Evolutionary conservation across 2,329 filamentous ascomycete genomes (phyloP), one percentile per base, ranked within the genome.

Genomic region (Diaporthe australafricana): DNA sequence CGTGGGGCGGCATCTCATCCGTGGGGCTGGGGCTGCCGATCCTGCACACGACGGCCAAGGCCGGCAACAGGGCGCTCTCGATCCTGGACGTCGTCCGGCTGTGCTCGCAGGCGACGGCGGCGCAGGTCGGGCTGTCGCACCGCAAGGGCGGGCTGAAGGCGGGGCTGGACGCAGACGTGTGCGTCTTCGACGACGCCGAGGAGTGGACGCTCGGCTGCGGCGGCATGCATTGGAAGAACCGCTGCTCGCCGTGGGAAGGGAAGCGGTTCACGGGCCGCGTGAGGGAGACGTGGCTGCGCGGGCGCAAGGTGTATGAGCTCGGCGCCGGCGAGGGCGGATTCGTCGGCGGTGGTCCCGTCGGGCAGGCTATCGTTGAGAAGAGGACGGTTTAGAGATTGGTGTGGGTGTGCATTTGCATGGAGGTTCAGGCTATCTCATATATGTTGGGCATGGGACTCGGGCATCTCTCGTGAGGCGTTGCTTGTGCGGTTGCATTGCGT

Each of bases 1-100:
- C 95, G 1, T 99, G 96, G 96, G 96, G 96, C 68, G 96, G 96
- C 17, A 98, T 99, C 78, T 96, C 94, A 5, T 96, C 93, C 5
- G 96, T 99, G 22, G 96, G 96, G 0, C 89, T 99, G 1, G 96
- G 96, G 0, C 87, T 99, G 5, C 94, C 94, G 5, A 98, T 99
- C 75, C 87, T 99, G 7, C 92, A 95, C 90, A 95, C 94, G 0
- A 91, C 94, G 55, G 88, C 93, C 40, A 85, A 87, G 79, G 84
- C 89, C 53, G 83, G 87, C 40, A 80, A 85, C 11, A 77, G 78
- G 45, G 82, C 80, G 63, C 88, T 81, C 0, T 81, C 80, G n/a
- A 82, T 98, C 27, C 86, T 93, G 72, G 94, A 98, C 78, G 91
- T 98, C 17, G 95, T 96, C 2, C 88, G 91, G 4, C 92, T 97